Percentiles rank a stretch among this genome's conserved stretches.
Conservation (phyloP, 768 basidiomycete genomes). For the Chalciporus pseudorubinellus region DNA sequence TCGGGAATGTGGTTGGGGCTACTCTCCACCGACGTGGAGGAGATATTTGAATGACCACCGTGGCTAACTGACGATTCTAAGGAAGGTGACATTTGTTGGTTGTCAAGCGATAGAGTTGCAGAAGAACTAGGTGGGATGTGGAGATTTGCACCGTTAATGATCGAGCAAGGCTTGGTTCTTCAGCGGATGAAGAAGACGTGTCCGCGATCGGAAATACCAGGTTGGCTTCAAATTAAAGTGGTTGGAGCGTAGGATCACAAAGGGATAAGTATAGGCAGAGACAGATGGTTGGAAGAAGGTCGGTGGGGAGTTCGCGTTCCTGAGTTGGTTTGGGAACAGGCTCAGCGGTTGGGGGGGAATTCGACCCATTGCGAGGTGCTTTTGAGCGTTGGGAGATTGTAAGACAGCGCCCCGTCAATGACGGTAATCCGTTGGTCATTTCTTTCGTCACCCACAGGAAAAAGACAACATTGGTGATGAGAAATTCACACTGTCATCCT, state of each 20-base stretch:
- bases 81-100: slow-evolving; percentile 36
- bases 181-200: slow-evolving; percentile 16
- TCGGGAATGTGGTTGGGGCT: slow-evolving; percentile 1
- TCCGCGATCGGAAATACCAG: slow-evolving; percentile 16
- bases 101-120: slow-evolving; percentile 29
- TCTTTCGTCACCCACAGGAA: slow-evolving; percentile 31
- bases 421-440: slow-evolving; percentile 24
- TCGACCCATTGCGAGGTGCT: slow-evolving; percentile 6
- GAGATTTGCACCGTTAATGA: slow-evolving; percentile 31
- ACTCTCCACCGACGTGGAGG: background rate
- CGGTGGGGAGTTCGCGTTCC: slow-evolving; percentile 11
- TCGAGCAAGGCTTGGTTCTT: slow-evolving; percentile 20
- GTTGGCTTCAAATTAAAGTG: slow-evolving; percentile 15
- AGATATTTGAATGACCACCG: slow-evolving; percentile 28
- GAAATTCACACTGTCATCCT: slow-evolving; percentile 28
- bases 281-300: slow-evolving; percentile 14
- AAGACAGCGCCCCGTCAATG: slow-evolving; percentile 7
- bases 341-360: background rate
- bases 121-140: slow-evolving; percentile 10
- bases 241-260: background rate
- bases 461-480: slow-evolving; percentile 18
- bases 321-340: slow-evolving; percentile 7
- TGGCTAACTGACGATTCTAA: slow-evolving; percentile 10
- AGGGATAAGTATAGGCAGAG: slow-evolving; percentile 8
- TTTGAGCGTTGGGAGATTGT: slow-evolving; percentile 23